phyloP scores from a whole-genome alignment of 2,329 filamentous ascomycete species.

The Nothophoma quercina region DNA sequence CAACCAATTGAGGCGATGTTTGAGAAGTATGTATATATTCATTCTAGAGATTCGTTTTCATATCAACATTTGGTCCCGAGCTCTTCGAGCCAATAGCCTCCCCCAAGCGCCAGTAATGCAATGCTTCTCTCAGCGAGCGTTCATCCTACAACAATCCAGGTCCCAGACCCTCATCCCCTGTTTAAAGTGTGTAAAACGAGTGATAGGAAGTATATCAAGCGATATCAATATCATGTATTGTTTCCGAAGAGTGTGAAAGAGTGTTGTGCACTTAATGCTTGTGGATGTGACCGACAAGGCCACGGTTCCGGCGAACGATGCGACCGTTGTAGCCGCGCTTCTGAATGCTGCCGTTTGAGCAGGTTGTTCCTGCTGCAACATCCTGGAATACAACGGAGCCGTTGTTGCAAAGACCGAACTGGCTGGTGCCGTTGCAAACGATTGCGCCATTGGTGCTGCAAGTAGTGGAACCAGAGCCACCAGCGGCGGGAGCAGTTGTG shows the following conservation, averaged over 20 bases:
- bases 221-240: slow-evolving; percentile 9
- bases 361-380: slow-evolving; percentile 55
- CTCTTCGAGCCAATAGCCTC: neutral
- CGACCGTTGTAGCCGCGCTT: slow-evolving; percentile 45
- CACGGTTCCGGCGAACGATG: slow-evolving; percentile 34
- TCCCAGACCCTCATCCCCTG: slow-evolving; percentile 9
- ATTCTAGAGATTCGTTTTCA: slow-evolving; percentile 10
- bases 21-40: slow-evolving; percentile 6
- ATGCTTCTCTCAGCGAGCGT: slow-evolving; percentile 9
- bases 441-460: slow-evolving; percentile 47
- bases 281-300: slow-evolving; percentile 12
- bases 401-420: slow-evolving; percentile 55
- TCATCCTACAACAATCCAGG: slow-evolving; percentile 8
- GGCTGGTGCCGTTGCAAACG: slow-evolving; percentile 50
- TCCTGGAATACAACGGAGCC: slow-evolving; percentile 51
- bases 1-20: too few relatives aligned
- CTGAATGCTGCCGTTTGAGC: slow-evolving; percentile 51
- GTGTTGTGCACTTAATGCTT: slow-evolving; percentile 12
- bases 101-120: slow-evolving; percentile 9
- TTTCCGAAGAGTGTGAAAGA: neutral
- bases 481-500: slow-evolving; percentile 8
- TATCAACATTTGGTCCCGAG: slow-evolving; percentile 11
- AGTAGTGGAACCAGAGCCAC: slow-evolving; percentile 13
- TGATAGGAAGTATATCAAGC: slow-evolving; percentile 15
- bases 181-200: neutral